A percentile compares a stretch with the other conserved stretches of the same genome.
These are phyloP conservation scores for Prosopis cineraria DNA, from an alignment of 306 rosid genomes.

Conservation along the genomic window DNA sequence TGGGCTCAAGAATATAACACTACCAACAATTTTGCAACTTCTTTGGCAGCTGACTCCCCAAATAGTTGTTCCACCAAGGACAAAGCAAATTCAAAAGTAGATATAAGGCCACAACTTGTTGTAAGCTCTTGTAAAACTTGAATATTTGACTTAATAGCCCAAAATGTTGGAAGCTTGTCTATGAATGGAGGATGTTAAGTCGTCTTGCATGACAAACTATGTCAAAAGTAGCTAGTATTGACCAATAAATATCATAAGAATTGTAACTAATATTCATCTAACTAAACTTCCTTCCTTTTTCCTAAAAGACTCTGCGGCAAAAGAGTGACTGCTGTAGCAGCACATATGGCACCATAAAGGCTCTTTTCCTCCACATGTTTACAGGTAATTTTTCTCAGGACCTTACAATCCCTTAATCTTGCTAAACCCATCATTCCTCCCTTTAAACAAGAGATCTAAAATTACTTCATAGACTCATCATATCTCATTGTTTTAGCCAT, in stretches of 20 bases:
- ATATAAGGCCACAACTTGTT: slow-evolving; percentile 94
- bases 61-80: slow-evolving; percentile 80
- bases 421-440: slow-evolving; percentile 99
- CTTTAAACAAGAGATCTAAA: slow-evolving; percentile 35
- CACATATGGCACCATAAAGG: slow-evolving; percentile 92
- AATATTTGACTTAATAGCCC: slow-evolving; percentile 88
- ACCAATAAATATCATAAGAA: slow-evolving; percentile 14
- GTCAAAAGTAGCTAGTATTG: slow-evolving; percentile 47
- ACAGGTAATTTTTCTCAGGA: slow-evolving; percentile 66
- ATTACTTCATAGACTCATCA: not conserved
- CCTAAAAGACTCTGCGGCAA: slow-evolving; percentile 92
- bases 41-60: slow-evolving; percentile 77
- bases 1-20: slow-evolving; percentile 13
- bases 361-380: slow-evolving; percentile 81
- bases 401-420: slow-evolving; percentile 78
- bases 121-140: slow-evolving; percentile 89
- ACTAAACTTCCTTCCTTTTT: slow-evolving; percentile 65
- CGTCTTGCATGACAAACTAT: slow-evolving; percentile 64
- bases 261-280: slow-evolving; percentile 23
- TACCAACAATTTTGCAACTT: slow-evolving; percentile 74
- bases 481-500: not conserved
- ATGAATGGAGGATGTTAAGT: slow-evolving; percentile 96
- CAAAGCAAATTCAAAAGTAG: slow-evolving; percentile 78
- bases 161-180: slow-evolving; percentile 87
- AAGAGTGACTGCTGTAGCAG: slow-evolving; percentile 94